Evolutionary conservation across 1,139 yeast species (phyloP).

Genomic region (Taphrina sp.): DNA sequence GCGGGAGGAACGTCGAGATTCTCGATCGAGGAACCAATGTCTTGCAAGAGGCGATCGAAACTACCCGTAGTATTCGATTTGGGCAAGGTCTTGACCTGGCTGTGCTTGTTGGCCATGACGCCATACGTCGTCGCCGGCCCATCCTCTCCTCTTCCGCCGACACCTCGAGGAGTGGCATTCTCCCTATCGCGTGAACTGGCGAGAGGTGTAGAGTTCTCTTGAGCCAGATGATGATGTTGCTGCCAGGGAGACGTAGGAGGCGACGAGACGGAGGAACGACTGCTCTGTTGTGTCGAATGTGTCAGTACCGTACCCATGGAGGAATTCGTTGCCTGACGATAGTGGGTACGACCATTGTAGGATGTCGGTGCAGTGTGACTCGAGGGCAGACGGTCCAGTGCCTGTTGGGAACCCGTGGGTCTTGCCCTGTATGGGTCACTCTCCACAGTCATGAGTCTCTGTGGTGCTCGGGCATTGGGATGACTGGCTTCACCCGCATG

Average conservation of each 20-base stretch:
- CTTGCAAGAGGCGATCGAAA: conserved; percentile 26
- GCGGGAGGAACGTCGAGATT: conserved; percentile 6
- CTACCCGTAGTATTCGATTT: conserved; percentile 19
- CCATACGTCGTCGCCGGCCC: not conserved
- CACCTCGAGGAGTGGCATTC: conserved; percentile 10
- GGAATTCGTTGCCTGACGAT: conserved; percentile 18
- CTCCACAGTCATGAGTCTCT: too few relatives aligned
- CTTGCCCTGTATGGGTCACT: too few relatives aligned
- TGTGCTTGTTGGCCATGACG: not conserved
- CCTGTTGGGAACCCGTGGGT: not conserved
- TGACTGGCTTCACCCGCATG: too few relatives aligned
- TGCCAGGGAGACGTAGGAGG: conserved; percentile 3
- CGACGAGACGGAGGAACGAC: conserved; percentile 15
- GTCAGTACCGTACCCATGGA: conserved; percentile 26
- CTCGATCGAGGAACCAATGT: conserved; percentile 28
- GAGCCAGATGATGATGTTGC: not conserved
- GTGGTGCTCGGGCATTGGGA: too few relatives aligned
- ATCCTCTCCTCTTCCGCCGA: not conserved
- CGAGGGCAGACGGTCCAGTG: not conserved
- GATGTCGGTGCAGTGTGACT: not conserved
- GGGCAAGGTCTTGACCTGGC: conserved; percentile 1
- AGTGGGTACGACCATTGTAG: conserved; percentile 3
- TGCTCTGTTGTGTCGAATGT: conserved; percentile 6
- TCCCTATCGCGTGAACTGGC: not conserved
- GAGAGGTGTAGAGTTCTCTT: conserved; percentile 2